phyloP scores from a whole-genome alignment of 176 grass and related monocot species.

The Panicum miliaceum region DNA sequence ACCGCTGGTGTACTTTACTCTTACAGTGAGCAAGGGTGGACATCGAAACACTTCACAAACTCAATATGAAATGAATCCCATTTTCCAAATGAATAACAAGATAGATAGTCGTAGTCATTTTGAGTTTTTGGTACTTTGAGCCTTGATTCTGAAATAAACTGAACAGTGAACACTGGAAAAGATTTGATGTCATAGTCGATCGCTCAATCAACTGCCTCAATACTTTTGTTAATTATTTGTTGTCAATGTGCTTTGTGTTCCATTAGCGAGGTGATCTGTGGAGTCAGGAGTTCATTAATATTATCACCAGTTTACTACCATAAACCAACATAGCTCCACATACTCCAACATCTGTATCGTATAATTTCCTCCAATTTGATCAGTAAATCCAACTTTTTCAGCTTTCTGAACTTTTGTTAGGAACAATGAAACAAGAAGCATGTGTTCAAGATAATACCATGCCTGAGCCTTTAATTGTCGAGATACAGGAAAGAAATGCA shows the following conservation, averaged over 20 bases:
- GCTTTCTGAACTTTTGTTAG: constrained; percentile 8
- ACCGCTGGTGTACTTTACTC: too few relatives aligned
- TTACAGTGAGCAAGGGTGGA: constrained; percentile 12
- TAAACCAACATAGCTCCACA: not conserved
- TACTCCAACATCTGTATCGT: not conserved
- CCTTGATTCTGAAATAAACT: constrained; percentile 18
- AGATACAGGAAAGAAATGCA: constrained; percentile 8
- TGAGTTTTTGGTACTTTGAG: constrained; percentile 7
- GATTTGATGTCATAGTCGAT: not conserved
- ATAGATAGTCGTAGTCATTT: constrained; percentile 12
- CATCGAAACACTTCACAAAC: not conserved
- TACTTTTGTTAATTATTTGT: constrained; percentile 15
- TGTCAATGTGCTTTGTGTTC: not conserved
- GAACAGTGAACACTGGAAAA: not conserved
- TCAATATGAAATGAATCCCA: not conserved
- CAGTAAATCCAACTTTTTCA: not conserved
- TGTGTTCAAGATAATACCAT: not conserved
- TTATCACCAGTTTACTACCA: not conserved
- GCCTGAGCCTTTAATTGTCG: not conserved
- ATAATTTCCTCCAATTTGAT: constrained; percentile 8
- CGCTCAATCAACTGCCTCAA: not conserved
- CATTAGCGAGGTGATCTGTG: not conserved
- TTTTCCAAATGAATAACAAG: not conserved
- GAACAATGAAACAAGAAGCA: not conserved
- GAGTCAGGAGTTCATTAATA: not conserved